phyloP scores from a whole-genome alignment of 2,329 filamentous ascomycete species.

The Diplodia mutila region DNA sequence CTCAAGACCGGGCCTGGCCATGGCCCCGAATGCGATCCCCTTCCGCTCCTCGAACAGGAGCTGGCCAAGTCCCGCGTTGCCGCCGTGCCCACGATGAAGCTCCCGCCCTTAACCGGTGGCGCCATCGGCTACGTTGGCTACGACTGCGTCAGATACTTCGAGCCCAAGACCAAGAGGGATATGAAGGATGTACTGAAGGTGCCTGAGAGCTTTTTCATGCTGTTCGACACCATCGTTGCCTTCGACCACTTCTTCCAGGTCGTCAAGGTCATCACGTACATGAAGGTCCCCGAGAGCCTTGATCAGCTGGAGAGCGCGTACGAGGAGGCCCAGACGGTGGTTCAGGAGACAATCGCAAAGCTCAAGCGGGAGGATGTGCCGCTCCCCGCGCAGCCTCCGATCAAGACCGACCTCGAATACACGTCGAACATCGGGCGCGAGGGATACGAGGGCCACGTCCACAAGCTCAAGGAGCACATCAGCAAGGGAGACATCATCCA shows the following conservation, averaged over 20 bases:
- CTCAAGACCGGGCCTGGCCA: slow-evolving; percentile 86
- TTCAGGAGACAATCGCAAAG: slow-evolving; percentile 70
- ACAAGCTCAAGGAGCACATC: slow-evolving; percentile 86
- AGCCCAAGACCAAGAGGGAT: slow-evolving; percentile 89
- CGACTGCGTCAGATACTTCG: slow-evolving; percentile 96
- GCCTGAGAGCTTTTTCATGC: slow-evolving; percentile 94
- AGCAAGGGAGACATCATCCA: slow-evolving; percentile 93
- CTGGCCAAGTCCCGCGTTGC: slow-evolving; percentile 78
- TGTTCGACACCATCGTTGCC: slow-evolving; percentile 91
- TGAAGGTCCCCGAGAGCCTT: slow-evolving; percentile 64
- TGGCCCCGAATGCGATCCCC: slow-evolving; percentile 80
- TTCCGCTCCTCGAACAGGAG: slow-evolving; percentile 80
- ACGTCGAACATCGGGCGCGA: slow-evolving; percentile 87
- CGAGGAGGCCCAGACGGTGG: slow-evolving; percentile 64
- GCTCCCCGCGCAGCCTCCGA: slow-evolving; percentile 74
- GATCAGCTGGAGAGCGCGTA: slow-evolving; percentile 70
- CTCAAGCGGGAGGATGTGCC: slow-evolving; percentile 76
- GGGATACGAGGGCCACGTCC: slow-evolving; percentile 92
- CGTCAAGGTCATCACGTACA: slow-evolving; percentile 90
- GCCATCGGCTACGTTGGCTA: slow-evolving; percentile 97
- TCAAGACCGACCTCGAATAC: slow-evolving; percentile 75
- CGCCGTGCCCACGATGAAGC: slow-evolving; percentile 76
- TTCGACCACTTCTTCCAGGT: slow-evolving; percentile 94
- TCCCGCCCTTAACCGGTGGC: slow-evolving; percentile 87
- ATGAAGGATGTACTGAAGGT: slow-evolving; percentile 87